Percentiles rank a stretch among this genome's conserved stretches.
Conservation (phyloP, 2,329 filamentous ascomycete genomes). For the Diplocarpon rosae region DNA sequence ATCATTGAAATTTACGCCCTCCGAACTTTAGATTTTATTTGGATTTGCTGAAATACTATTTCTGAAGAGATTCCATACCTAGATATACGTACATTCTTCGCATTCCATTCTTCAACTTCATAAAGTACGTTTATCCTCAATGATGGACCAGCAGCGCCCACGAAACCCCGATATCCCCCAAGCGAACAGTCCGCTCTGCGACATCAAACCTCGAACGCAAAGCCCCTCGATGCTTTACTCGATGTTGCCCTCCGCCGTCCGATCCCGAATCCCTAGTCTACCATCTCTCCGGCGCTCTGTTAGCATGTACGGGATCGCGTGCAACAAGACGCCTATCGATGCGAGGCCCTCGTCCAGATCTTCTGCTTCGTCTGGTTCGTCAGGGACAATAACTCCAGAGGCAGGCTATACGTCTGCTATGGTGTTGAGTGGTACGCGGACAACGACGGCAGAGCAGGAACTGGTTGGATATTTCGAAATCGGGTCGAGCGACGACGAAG, state of each 20-base stretch:
- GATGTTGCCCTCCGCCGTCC: slow-evolving; percentile 41
- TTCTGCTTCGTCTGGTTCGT: background rate
- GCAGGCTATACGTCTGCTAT: slow-evolving; percentile 16
- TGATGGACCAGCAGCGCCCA: slow-evolving; percentile 6
- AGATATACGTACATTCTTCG: background rate
- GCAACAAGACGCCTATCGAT: slow-evolving; percentile 10
- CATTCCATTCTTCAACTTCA: background rate
- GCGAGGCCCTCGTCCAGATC: slow-evolving; percentile 20
- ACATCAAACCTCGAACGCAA: slow-evolving; percentile 6
- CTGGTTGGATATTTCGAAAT: slow-evolving; percentile 13
- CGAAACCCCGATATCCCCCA: background rate
- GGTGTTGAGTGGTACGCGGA: slow-evolving; percentile 11
- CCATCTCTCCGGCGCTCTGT: slow-evolving; percentile 36
- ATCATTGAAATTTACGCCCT: background rate
- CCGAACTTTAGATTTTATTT: background rate
- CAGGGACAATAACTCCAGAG: slow-evolving; percentile 24
- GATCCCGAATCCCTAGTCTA: slow-evolving; percentile 39
- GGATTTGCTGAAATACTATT: too few species aligned
- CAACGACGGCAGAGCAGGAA: slow-evolving; percentile 8
- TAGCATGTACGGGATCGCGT: slow-evolving; percentile 20
- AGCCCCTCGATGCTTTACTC: slow-evolving; percentile 38
- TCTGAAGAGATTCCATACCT: background rate
- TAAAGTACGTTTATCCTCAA: too few species aligned
- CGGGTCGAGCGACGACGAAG: slow-evolving; percentile 17
- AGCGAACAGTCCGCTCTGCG: slow-evolving; percentile 6